Evolutionary conservation across 108 stramenopile genomes (phyloP).

Genomic region (Conticribra guillardii): DNA sequence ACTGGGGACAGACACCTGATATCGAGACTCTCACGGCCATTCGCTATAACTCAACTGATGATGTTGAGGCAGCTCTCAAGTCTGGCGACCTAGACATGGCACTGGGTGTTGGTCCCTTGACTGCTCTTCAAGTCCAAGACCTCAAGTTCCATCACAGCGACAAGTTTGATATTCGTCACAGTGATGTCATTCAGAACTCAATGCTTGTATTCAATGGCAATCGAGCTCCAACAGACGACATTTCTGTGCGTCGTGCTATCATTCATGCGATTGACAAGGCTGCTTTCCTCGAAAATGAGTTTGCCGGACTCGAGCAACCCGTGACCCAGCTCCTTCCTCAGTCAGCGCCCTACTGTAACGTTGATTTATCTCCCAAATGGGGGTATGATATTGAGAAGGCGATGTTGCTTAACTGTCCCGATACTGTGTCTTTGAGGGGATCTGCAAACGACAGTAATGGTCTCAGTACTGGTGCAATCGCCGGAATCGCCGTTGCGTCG

Average conservation of each 20-base stretch:
- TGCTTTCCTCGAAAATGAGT: conserved; percentile 57
- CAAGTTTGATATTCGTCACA: conserved; percentile 47
- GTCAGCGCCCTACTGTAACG: conserved; percentile 62
- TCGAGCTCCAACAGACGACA: conserved; percentile 56
- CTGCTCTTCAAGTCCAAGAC: conserved; percentile 44
- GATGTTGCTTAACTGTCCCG: conserved; percentile 50
- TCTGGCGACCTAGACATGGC: conserved; percentile 50
- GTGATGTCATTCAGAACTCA: conserved; percentile 59
- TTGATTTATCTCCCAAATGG: conserved; percentile 69
- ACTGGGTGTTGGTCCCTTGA: conserved; percentile 36
- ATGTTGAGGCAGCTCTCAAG: conserved; percentile 55
- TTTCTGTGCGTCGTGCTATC: conserved; percentile 57
- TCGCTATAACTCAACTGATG: conserved; percentile 45
- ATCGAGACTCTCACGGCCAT: conserved; percentile 53
- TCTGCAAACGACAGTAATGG: neutral
- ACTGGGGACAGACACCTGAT: conserved; percentile 56
- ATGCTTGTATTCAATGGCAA: conserved; percentile 59
- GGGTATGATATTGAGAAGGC: conserved; percentile 75
- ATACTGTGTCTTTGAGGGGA: neutral
- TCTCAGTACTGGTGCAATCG: conserved; percentile 38
- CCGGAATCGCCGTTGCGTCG: conserved; percentile 36
- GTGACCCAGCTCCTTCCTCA: conserved; percentile 55
- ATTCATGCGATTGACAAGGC: conserved; percentile 75
- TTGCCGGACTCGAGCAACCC: conserved; percentile 55
- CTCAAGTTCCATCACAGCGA: conserved; percentile 45